Conservation (phyloP, 139 green algal genomes). For the Spirogloea muscicola region DNA sequence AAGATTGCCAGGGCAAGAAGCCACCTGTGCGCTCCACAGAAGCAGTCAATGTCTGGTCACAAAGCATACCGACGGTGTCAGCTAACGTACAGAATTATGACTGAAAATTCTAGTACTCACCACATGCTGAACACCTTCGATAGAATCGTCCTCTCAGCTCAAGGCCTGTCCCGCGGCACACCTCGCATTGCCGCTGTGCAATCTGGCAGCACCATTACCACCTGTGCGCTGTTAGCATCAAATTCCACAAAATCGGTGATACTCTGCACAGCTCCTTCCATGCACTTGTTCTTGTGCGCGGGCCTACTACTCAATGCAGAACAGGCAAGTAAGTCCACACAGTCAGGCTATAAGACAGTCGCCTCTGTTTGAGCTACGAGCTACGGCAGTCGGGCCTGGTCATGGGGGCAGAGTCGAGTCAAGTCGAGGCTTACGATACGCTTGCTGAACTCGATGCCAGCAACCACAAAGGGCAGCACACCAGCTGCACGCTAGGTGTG, state of each 20-base stretch:
- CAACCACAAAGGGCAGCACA: conserved; percentile 30
- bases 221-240: not conserved
- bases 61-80: not conserved
- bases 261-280: not conserved
- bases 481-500: conserved; percentile 33
- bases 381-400: too few relatives aligned
- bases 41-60: not conserved
- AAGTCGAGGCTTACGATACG: conserved; percentile 41
- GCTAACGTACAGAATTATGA: not conserved
- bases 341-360: not conserved
- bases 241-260: not conserved
- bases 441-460: conserved; percentile 41
- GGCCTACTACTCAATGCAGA: not conserved
- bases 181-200: conserved; percentile 5
- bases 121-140: conserved; percentile 21
- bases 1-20: conserved; percentile 37
- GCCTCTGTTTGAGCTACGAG: not conserved
- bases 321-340: not conserved
- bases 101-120: conserved; percentile 7
- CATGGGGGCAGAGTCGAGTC: not conserved
- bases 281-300: not conserved
- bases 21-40: conserved; percentile 1
- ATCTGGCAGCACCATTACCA: not conserved
- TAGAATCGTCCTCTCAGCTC: conserved; percentile 27
- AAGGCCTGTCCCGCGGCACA: conserved; percentile 16